Evolutionary conservation across 164 flowering plant genomes (phyloP).

Genomic region (Amborella trichopoda): DNA sequence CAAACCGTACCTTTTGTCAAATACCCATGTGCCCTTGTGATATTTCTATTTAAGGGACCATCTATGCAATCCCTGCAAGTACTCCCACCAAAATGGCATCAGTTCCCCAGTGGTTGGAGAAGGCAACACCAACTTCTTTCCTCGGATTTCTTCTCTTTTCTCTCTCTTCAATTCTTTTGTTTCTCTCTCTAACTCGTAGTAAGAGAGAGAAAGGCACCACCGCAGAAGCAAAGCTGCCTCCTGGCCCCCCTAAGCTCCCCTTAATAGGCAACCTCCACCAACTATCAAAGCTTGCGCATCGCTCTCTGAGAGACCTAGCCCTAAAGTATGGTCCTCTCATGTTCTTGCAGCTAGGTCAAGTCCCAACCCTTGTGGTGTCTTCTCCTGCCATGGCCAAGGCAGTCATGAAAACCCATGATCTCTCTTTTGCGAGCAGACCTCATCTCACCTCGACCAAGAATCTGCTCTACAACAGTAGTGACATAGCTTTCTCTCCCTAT

Average conservation of each 20-base stretch:
- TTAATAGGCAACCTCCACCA: slow-evolving; percentile 58
- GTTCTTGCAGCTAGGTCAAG: slow-evolving; percentile 30
- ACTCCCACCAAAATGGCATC: too few relatives aligned
- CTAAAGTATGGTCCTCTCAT: slow-evolving; percentile 37
- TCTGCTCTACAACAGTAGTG: slow-evolving; percentile 30
- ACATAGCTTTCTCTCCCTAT: slow-evolving; percentile 37
- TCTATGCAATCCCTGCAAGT: too few relatives aligned
- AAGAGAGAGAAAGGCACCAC: too few relatives aligned
- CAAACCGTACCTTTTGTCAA: too few relatives aligned
- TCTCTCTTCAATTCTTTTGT: too few relatives aligned
- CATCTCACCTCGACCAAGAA: slow-evolving; percentile 19
- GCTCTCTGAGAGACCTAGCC: slow-evolving; percentile 24
- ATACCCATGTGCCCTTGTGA: too few relatives aligned
- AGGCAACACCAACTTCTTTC: too few relatives aligned
- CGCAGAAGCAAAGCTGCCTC: slow-evolving; percentile 36
- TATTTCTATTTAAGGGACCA: too few relatives aligned
- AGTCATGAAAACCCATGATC: slow-evolving; percentile 45
- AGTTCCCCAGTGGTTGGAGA: too few relatives aligned
- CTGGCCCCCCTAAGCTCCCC: slow-evolving; percentile 41
- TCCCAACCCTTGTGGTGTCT: slow-evolving; percentile 44
- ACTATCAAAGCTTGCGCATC: slow-evolving; percentile 36
- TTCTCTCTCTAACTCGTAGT: too few relatives aligned
- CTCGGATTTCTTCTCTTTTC: too few relatives aligned
- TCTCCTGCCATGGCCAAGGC: slow-evolving; percentile 40
- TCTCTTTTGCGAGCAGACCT: slow-evolving; percentile 34